A percentile compares a stretch with the other conserved stretches of the same genome.
These are phyloP conservation scores for Cercospora janseana DNA, from an alignment of 2,329 filamentous ascomycete species.

Conservation along the genomic window DNA sequence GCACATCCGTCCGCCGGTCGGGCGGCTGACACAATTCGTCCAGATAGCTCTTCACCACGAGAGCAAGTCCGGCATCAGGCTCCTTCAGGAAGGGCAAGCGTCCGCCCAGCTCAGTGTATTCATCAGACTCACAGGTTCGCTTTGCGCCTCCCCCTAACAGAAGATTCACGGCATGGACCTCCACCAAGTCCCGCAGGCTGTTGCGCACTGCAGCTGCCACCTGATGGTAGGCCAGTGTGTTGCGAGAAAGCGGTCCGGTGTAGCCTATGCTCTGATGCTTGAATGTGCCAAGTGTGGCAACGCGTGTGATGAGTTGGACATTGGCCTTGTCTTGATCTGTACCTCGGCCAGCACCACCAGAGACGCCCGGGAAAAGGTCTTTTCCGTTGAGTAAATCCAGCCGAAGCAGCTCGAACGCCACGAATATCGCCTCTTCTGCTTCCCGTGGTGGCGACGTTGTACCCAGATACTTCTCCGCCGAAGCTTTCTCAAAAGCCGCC, in stretches of 20 bases:
- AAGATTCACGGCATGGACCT: conserved; percentile 76
- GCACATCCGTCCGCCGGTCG: conserved; percentile 52
- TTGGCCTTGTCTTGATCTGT: conserved; percentile 68
- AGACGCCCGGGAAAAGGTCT: conserved; percentile 58
- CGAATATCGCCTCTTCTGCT: conserved; percentile 73
- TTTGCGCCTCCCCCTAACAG: conserved; percentile 77
- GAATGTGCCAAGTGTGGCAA: conserved; percentile 78
- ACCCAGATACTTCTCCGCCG: conserved; percentile 43
- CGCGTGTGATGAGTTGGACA: conserved; percentile 79
- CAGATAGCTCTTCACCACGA: conserved; percentile 76
- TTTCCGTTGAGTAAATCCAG: conserved; percentile 74
- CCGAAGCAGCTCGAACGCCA: conserved; percentile 82
- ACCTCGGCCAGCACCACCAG: conserved; percentile 60
- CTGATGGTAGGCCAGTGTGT: conserved; percentile 81
- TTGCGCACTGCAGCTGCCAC: conserved; percentile 76
- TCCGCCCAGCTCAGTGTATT: conserved; percentile 60
- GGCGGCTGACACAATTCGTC: conserved; percentile 63
- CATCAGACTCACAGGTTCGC: conserved; percentile 53
- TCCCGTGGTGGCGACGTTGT: conserved; percentile 55
- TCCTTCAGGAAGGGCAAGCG: conserved; percentile 66
- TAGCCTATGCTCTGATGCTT: conserved; percentile 84
- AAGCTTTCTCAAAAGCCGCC: conserved; percentile 45
- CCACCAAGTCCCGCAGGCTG: conserved; percentile 76
- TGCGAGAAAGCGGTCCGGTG: conserved; percentile 88
- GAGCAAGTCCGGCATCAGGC: conserved; percentile 72